A percentile compares a stretch with the other conserved stretches of the same genome.
Evolutionary conservation across 2,329 filamentous ascomycete genomes (phyloP).

Genomic region (Nemania sp.): DNA sequence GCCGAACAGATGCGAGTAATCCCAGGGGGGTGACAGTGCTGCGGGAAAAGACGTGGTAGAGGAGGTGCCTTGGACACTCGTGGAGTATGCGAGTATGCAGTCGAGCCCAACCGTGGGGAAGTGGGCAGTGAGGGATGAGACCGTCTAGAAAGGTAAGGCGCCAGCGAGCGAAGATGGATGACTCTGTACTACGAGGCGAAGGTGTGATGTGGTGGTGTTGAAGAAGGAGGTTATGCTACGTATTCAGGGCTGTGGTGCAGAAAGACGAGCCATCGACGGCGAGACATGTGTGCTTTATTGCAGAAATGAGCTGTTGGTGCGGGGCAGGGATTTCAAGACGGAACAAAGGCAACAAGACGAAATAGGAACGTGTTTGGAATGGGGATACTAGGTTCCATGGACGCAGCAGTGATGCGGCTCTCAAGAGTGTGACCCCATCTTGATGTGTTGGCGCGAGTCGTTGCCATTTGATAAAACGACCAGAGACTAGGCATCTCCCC

Average conservation of each 20-base stretch:
- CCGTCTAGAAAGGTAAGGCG: slow-evolving; percentile 52
- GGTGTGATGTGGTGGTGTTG: slow-evolving; percentile 55
- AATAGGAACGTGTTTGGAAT: slow-evolving; percentile 50
- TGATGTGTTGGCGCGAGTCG: slow-evolving; percentile 92
- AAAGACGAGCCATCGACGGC: slow-evolving; percentile 66
- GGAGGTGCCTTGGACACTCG: slow-evolving; percentile 41
- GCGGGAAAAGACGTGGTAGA: slow-evolving; percentile 50
- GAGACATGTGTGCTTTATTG: slow-evolving; percentile 76
- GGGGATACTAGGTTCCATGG: slow-evolving; percentile 59
- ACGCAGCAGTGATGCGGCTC: slow-evolving; percentile 75
- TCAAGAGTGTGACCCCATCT: slow-evolving; percentile 74
- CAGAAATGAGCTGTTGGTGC: slow-evolving; percentile 64
- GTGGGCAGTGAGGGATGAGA: slow-evolving; percentile 53
- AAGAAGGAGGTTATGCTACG: slow-evolving; percentile 61
- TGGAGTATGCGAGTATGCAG: slow-evolving; percentile 65
- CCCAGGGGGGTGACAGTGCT: slow-evolving; percentile 47
- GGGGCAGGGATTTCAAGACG: slow-evolving; percentile 62
- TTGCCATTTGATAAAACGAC: slow-evolving; percentile 81
- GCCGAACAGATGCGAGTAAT: slow-evolving; percentile 46
- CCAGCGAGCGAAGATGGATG: slow-evolving; percentile 51
- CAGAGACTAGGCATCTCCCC: slow-evolving; percentile 73
- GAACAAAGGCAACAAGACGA: slow-evolving; percentile 53
- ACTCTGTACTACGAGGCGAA: slow-evolving; percentile 56
- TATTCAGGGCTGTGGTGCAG: slow-evolving; percentile 62
- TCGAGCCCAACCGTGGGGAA: slow-evolving; percentile 64